Conservation (phyloP, 169 alveolate genomes). For the Plasmodium sp. region DNA sequence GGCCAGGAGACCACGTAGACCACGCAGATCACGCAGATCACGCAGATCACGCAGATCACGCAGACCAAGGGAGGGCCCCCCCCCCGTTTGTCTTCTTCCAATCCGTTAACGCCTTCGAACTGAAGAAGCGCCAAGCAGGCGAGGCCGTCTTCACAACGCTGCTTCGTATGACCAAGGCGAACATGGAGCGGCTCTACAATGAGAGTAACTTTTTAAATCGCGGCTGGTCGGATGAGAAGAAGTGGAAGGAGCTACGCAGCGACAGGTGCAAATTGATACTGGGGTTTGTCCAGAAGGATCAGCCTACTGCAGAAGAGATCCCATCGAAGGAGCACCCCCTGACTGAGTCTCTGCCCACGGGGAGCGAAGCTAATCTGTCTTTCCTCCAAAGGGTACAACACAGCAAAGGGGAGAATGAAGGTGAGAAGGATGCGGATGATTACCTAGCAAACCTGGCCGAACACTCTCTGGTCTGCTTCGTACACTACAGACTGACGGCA, state of each 20-base stretch:
- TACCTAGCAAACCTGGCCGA: not conserved
- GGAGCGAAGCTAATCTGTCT: not conserved
- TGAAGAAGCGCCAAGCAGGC: not conserved
- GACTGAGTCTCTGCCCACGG: not conserved
- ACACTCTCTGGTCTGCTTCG: slow-evolving; percentile 15
- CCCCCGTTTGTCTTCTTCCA: slow-evolving; percentile 9
- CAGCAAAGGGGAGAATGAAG: slow-evolving; percentile 5
- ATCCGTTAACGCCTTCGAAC: slow-evolving; percentile 32
- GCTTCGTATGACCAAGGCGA: slow-evolving; percentile 68
- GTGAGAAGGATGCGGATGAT: not conserved
- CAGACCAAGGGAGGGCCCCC: too few relatives aligned
- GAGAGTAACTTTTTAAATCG: slow-evolving; percentile 75
- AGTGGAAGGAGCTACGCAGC: slow-evolving; percentile 74
- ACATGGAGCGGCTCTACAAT: slow-evolving; percentile 79
- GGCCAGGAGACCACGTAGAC: too few relatives aligned
- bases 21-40: not conserved
- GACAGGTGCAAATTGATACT: slow-evolving; percentile 46
- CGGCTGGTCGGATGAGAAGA: slow-evolving; percentile 82
- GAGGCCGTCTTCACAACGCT: not conserved
- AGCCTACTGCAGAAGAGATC: not conserved
- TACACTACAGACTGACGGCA: slow-evolving; percentile 28
- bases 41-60: not conserved
- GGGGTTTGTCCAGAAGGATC: not conserved
- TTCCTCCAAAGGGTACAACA: not conserved
- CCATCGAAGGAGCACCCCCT: not conserved